Base-by-base conservation (phyloP, 768 basidiomycete species). In the Lentinula sp. region DNA sequence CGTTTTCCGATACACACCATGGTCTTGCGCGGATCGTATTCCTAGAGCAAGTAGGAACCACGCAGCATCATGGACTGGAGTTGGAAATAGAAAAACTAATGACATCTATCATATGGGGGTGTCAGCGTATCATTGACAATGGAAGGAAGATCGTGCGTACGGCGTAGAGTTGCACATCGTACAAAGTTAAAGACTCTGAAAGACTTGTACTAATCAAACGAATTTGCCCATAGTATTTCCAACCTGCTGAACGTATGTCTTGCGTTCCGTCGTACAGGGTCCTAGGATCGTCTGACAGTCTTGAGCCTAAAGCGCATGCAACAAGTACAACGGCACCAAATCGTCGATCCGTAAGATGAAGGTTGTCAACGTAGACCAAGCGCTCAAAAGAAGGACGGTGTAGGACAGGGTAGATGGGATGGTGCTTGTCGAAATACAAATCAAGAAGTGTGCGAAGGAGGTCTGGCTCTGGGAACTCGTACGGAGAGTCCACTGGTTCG, bases 361-460 rank as follows among this genome's bases (percentile, higher is more conserved):
- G 62, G 0, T 74, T 72, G 2, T 70, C 68, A 37, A 50, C 35
- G 15, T 46, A 49, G 20, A 60, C 50, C 5, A 18, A 15, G 4
- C 70, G 71, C 42, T 79, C 72, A 61, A 87, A 86, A 4, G 79
- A 75, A 9, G 77, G 77, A n/a, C 74, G 75, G 63, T 85, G 84
- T 20, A 86, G 69, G 20, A 86, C 63, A 5, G 85, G 84, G 55
- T 78, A 71, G 39, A 77, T 70, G 41, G 66, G 65, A 61, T 85
- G 80, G 61, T 76, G 65, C 43, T 78, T 69, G 8, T 69, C 63
- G 62, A 88, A 88, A 64, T 76, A 86, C 28, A 79, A 70, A 36
- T 77, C 72, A 61, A 88, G 75, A 51, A 88, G 74, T n/a, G 51
- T 63, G 15, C 68, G 65, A 18, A 74, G 73, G 23, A 88, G 78